Conservation (phyloP, 257 asterid genomes). For the Capsicum baccatum region DNA sequence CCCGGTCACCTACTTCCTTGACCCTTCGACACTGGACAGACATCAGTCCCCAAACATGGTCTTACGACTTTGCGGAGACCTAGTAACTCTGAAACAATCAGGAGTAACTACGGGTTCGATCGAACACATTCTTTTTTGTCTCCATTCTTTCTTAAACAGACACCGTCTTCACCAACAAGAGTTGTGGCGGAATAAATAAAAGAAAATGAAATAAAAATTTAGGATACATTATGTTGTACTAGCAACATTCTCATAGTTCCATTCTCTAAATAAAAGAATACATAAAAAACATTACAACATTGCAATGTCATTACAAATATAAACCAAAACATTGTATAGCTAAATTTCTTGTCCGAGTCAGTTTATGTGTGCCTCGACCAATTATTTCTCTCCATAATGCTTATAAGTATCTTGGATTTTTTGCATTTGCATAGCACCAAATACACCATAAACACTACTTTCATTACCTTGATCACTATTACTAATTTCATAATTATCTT, state of each 20-base stretch:
- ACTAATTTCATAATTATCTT: conserved; percentile 11
- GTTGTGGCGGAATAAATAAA: background rate
- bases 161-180: background rate
- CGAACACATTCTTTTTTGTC: background rate
- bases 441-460: conserved; percentile 78
- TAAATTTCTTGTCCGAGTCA: background rate
- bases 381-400: conserved; percentile 34
- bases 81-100: too few relatives aligned
- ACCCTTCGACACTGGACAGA: too few relatives aligned
- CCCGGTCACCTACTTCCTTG: too few relatives aligned
- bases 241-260: background rate
- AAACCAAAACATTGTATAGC: background rate
- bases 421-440: conserved; percentile 67
- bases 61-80: too few relatives aligned
- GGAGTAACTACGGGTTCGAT: background rate
- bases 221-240: background rate
- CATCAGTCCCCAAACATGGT: too few relatives aligned
- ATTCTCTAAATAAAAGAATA: background rate
- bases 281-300: background rate
- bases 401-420: conserved; percentile 62
- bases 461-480: conserved; percentile 47
- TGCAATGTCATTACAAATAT: background rate
- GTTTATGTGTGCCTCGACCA: background rate
- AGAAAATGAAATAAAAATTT: background rate
- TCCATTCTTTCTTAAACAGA: background rate